Percentiles rank a stretch among this genome's conserved stretches.
Conservation (phyloP, 257 asterid genomes). For the Anisodus acutangulus region DNA sequence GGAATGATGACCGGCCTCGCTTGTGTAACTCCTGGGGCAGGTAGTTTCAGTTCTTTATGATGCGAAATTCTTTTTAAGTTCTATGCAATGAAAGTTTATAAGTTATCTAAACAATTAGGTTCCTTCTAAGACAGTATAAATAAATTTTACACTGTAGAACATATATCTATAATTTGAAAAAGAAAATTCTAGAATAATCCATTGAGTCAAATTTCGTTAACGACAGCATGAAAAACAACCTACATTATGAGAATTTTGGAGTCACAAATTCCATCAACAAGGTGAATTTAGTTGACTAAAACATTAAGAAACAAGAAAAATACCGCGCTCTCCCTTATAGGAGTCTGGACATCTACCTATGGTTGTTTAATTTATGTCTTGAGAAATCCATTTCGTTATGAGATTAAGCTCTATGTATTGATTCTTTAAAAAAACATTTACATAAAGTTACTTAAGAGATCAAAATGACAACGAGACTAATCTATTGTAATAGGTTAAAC, state of each 20-base stretch:
- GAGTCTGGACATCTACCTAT: too few relatives aligned
- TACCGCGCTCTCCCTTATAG: neutral
- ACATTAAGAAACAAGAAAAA: neutral
- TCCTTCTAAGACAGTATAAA: too few relatives aligned
- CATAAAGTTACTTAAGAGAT: too few relatives aligned
- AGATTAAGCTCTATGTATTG: too few relatives aligned
- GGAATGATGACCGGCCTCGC: slow-evolving; percentile 96
- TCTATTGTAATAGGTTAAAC: too few relatives aligned
- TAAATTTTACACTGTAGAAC: too few relatives aligned
- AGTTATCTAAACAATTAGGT: neutral
- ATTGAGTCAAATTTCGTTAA: too few relatives aligned
- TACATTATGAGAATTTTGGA: neutral
- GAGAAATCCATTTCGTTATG: neutral
- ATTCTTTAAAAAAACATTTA: too few relatives aligned
- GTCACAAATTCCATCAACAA: neutral
- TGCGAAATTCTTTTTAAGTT: neutral
- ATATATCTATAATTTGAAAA: too few relatives aligned
- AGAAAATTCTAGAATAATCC: too few relatives aligned
- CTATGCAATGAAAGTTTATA: neutral
- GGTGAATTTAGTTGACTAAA: neutral
- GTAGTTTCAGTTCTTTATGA: slow-evolving; percentile 35
- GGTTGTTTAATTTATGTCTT: neutral
- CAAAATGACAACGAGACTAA: too few relatives aligned
- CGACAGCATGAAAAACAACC: neutral
- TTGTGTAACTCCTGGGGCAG: slow-evolving; percentile 95